These are phyloP conservation scores for Cornus controversa DNA, from an alignment of 148 eudicot genomes.

Conservation along the genomic window DNA sequence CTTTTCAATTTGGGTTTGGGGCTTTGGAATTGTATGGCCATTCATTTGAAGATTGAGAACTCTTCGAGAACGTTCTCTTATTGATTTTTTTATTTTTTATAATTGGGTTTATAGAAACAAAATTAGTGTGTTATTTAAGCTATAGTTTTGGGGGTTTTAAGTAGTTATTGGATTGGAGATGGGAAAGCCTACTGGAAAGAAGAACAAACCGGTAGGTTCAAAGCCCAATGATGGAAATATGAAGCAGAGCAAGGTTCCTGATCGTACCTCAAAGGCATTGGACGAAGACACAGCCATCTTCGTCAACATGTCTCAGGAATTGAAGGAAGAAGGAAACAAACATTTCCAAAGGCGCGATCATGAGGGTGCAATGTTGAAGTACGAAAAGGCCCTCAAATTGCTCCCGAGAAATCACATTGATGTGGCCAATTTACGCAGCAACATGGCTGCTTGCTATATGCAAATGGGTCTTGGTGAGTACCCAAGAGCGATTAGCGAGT, in stretches of 20 bases:
- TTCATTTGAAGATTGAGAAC: neutral
- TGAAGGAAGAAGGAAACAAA: conserved; percentile 83
- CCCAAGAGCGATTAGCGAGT: conserved; percentile 85
- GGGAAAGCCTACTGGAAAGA: conserved; percentile 86
- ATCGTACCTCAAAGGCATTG: conserved; percentile 61
- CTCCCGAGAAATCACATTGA: conserved; percentile 83
- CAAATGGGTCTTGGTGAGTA: conserved; percentile 85
- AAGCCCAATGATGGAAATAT: conserved; percentile 29
- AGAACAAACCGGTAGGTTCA: conserved; percentile 33
- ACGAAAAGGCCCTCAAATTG: conserved; percentile 87
- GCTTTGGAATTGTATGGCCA: neutral
- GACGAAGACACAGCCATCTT: conserved; percentile 97
- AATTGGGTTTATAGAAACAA: neutral
- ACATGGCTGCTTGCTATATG: conserved; percentile 92
- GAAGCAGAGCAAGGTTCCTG: conserved; percentile 36
- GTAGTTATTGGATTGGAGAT: conserved; percentile 25
- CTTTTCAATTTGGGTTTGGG: neutral
- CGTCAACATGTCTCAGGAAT: conserved; percentile 86
- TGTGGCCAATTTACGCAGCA: conserved; percentile 70
- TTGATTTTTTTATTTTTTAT: neutral
- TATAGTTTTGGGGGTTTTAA: neutral
- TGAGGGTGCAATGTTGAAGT: conserved; percentile 91
- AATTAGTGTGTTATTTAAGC: neutral
- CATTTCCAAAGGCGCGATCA: conserved; percentile 71
- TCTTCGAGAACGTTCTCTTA: neutral